phyloP scores from a whole-genome alignment of 345 rosid species.

The Aquilaria yunnanensis region DNA sequence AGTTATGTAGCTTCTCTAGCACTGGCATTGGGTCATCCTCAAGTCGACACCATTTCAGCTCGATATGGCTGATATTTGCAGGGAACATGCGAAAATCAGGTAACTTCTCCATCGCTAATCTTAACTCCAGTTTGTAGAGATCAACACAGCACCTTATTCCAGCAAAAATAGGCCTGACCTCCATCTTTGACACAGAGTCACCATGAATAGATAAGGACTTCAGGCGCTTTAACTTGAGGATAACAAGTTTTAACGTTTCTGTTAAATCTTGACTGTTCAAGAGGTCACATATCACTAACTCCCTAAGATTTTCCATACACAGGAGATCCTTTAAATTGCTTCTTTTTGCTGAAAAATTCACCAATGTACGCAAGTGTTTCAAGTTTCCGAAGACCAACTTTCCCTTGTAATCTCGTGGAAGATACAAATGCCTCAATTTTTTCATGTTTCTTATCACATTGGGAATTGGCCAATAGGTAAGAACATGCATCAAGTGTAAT shows the following conservation, averaged over 20 bases:
- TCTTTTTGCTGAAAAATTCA: neutral
- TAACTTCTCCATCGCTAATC: neutral
- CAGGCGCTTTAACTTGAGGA: no score
- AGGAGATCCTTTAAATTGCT: neutral
- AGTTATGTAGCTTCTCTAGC: slow-evolving; percentile 4
- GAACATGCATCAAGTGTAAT: slow-evolving; percentile 12
- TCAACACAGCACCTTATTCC: neutral
- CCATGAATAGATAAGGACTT: no score
- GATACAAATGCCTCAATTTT: slow-evolving; percentile 10
- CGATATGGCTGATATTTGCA: neutral
- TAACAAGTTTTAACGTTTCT: neutral
- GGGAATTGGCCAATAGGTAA: neutral
- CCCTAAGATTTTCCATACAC: neutral
- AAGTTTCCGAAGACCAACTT: neutral
- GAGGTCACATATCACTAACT: neutral
- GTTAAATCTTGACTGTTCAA: neutral
- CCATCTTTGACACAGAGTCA: no score
- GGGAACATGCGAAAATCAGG: neutral
- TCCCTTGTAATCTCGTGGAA: neutral
- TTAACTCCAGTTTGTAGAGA: neutral
- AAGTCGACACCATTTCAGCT: neutral
- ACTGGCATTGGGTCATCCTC: slow-evolving; percentile 3
- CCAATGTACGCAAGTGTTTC: slow-evolving; percentile 1
- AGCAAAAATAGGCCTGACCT: neutral
- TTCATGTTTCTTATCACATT: slow-evolving; percentile 8